These are phyloP conservation scores for Eucalyptus urophylla DNA, from an alignment of 345 rosid genomes.

Conservation along the genomic window DNA sequence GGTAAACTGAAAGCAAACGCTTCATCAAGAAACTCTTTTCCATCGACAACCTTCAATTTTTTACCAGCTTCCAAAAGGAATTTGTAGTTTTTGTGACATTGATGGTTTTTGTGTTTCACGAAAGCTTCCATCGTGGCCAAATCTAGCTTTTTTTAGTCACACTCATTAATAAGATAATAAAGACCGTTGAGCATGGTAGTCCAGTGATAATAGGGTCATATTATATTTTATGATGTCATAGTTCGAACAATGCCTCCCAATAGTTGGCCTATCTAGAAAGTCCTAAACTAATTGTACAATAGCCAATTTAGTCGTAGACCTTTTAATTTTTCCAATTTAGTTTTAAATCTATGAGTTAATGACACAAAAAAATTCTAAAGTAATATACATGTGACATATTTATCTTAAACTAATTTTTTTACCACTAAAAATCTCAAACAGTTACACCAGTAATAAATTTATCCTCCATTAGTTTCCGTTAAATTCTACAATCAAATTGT, in stretches of 20 bases:
- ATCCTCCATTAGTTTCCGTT: no score
- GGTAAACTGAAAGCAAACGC: neutral
- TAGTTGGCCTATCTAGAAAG: neutral
- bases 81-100: neutral
- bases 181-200: neutral
- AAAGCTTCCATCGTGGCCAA: neutral
- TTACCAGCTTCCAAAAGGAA: neutral
- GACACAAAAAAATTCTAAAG: no score
- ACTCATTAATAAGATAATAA: no score
- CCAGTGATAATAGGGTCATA: neutral
- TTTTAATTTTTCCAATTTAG: no score
- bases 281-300: no score
- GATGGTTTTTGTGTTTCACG: neutral
- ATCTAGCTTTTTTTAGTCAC: no score
- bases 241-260: neutral
- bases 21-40: neutral
- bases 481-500: no score
- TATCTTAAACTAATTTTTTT: no score
- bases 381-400: no score
- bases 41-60: neutral
- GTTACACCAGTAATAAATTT: no score
- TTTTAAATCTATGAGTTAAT: no score
- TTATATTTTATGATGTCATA: neutral
- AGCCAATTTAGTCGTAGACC: no score
- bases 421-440: rapidly evolving